Evolutionary conservation across 768 basidiomycete genomes (phyloP).

Genomic region (Auriscalpium orientale): DNA sequence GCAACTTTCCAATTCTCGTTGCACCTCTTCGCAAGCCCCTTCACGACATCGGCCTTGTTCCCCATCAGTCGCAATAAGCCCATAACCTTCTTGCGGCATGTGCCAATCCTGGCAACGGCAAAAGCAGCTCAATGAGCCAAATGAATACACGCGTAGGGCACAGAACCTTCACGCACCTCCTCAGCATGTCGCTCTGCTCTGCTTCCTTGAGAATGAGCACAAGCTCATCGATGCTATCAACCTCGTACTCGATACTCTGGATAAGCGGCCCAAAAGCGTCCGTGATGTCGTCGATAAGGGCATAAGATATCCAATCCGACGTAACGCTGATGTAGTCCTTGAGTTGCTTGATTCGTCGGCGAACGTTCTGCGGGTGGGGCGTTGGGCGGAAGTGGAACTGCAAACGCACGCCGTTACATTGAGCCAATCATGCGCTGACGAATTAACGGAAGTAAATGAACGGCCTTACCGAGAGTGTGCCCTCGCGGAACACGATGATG

Average conservation of each 20-base stretch:
- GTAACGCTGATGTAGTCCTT: slow-evolving; percentile 99
- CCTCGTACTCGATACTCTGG: slow-evolving; percentile 98
- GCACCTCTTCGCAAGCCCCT: slow-evolving; percentile 94
- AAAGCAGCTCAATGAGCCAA: too few relatives aligned
- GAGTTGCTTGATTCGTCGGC: slow-evolving; percentile 95
- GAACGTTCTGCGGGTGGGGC: slow-evolving; percentile 96
- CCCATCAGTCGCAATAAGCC: slow-evolving; percentile 94
- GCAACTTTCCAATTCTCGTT: slow-evolving; percentile 99
- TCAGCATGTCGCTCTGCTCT: slow-evolving; percentile 96
- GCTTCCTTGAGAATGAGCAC: slow-evolving; percentile 94
- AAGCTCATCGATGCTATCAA: slow-evolving; percentile 97
- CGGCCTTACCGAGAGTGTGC: slow-evolving; percentile 77
- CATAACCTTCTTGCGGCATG: slow-evolving; percentile 99
- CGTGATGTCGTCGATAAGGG: slow-evolving; percentile 98
- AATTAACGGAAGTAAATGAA: neutral
- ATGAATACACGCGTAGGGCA: neutral
- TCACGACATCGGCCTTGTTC: slow-evolving; percentile 99
- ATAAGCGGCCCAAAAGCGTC: slow-evolving; percentile 98
- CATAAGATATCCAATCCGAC: slow-evolving; percentile 99
- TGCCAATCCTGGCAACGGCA: slow-evolving; percentile 63
- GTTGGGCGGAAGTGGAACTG: slow-evolving; percentile 98
- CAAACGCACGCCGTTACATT: neutral
- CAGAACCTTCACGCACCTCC: slow-evolving; percentile 36
- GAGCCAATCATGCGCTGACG: neutral
- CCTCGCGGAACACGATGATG: slow-evolving; percentile 97